Evolutionary conservation across 169 alveolate species (phyloP).

Genomic region (Cyclospora cayetanensis): DNA sequence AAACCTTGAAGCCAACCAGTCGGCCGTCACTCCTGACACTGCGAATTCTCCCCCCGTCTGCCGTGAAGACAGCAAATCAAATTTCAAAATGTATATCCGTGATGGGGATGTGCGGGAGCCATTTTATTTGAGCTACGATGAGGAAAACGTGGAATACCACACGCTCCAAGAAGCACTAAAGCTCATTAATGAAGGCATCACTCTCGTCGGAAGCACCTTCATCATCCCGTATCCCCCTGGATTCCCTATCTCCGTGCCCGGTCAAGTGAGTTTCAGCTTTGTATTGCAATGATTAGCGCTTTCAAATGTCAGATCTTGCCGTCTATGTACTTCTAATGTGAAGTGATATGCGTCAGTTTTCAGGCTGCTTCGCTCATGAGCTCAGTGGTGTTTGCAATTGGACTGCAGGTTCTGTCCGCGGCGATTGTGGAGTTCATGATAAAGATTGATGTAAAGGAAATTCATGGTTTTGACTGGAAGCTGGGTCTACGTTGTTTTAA

Average conservation of each 20-base stretch:
- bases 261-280: conserved; percentile 37
- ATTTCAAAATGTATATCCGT: conserved; percentile 11
- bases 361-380: background rate
- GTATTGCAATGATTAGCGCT: too few relatives aligned
- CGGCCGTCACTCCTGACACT: background rate
- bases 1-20: background rate
- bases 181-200: conserved; percentile 23
- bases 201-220: conserved; percentile 76
- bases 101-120: conserved; percentile 78
- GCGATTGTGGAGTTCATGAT: conserved; percentile 75
- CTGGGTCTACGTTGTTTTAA: conserved; percentile 39
- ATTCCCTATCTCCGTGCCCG: conserved; percentile 79
- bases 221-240: conserved; percentile 81
- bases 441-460: conserved; percentile 76
- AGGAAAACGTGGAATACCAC: conserved; percentile 72
- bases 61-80: background rate
- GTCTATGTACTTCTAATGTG: too few relatives aligned
- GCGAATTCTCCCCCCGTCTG: too few relatives aligned
- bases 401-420: conserved; percentile 69
- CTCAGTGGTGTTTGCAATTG: background rate
- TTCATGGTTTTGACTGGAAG: conserved; percentile 72
- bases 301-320: too few relatives aligned
- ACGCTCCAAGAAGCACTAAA: conserved; percentile 65
- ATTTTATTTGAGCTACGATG: conserved; percentile 77
- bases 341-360: too few relatives aligned